Percentiles rank a stretch among this genome's conserved stretches.
These are phyloP conservation scores for Henckelia pumila DNA, from an alignment of 257 asterid genomes.

Conservation along the genomic window DNA sequence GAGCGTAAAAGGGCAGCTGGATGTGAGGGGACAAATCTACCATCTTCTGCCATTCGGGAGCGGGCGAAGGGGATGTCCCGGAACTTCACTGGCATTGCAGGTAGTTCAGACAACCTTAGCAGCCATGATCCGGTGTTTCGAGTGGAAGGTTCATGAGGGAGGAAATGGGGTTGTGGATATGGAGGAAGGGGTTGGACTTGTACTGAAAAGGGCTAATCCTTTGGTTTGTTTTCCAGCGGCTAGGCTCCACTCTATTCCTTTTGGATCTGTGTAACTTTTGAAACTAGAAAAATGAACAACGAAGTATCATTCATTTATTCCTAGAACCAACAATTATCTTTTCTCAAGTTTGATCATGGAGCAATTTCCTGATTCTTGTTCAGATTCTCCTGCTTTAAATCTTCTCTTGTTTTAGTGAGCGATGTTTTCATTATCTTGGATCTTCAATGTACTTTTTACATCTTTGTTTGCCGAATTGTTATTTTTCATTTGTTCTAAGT, in stretches of 20 bases:
- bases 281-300: no score
- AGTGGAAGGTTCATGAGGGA: constrained; percentile 48
- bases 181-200: constrained; percentile 62
- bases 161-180: constrained; percentile 39
- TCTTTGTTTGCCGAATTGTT: no score
- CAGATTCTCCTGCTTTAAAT: no score
- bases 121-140: constrained; percentile 69
- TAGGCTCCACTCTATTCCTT: constrained; percentile 33
- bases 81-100: constrained; percentile 62
- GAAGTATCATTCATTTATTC: no score
- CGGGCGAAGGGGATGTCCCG: constrained; percentile 77
- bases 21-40: constrained; percentile 74
- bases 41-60: constrained; percentile 69
- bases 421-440: no score
- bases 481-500: no score
- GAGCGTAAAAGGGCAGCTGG: constrained; percentile 35
- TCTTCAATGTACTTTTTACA: no score
- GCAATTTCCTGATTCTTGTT: no score
- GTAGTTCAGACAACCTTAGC: constrained; percentile 65
- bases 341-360: no score
- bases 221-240: constrained; percentile 47
- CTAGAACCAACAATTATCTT: no score
- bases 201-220: constrained; percentile 63
- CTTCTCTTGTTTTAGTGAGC: no score
- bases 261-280: constrained; percentile 11